Evolutionary conservation across 148 eudicot genomes (phyloP).

Genomic region (Polygonum aviculare): DNA sequence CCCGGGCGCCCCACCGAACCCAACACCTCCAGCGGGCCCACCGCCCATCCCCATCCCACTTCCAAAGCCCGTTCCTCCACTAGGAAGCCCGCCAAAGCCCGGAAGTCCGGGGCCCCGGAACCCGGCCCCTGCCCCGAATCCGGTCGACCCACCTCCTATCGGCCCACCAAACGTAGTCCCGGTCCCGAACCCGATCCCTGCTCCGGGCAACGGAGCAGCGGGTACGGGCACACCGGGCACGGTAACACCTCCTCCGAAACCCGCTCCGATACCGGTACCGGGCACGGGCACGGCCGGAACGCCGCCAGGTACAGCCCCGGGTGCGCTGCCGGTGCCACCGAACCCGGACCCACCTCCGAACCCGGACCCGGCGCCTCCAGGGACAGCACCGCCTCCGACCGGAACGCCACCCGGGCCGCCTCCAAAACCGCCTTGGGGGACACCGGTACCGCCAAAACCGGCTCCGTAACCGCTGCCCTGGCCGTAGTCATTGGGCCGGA

Average conservation of each 20-base stretch:
- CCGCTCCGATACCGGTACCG: background rate
- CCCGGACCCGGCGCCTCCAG: background rate
- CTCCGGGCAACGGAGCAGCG: background rate
- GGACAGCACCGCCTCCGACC: background rate
- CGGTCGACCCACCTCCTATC: background rate
- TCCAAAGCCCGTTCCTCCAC: slow-evolving; percentile 9
- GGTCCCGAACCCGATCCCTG: background rate
- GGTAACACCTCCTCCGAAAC: slow-evolving; percentile 12
- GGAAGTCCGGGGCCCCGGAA: background rate
- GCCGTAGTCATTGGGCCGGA: slow-evolving; percentile 6
- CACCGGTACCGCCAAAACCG: background rate
- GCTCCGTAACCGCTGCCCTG: background rate
- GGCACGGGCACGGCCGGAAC: slow-evolving; percentile 10
- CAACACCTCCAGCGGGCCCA: slow-evolving; percentile 8
- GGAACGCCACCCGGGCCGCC: slow-evolving; percentile 8
- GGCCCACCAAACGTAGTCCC: background rate
- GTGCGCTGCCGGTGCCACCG: background rate
- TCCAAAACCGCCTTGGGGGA: slow-evolving; percentile 7
- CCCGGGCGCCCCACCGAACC: slow-evolving; percentile 1
- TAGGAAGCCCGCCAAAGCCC: background rate
- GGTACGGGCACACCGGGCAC: background rate
- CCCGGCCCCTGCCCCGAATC: background rate
- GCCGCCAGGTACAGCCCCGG: background rate
- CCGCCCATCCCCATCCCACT: slow-evolving; percentile 14
- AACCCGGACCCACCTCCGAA: background rate